phyloP scores from a whole-genome alignment of 352 stramenopile species.

The Phytopythium helicoides region DNA sequence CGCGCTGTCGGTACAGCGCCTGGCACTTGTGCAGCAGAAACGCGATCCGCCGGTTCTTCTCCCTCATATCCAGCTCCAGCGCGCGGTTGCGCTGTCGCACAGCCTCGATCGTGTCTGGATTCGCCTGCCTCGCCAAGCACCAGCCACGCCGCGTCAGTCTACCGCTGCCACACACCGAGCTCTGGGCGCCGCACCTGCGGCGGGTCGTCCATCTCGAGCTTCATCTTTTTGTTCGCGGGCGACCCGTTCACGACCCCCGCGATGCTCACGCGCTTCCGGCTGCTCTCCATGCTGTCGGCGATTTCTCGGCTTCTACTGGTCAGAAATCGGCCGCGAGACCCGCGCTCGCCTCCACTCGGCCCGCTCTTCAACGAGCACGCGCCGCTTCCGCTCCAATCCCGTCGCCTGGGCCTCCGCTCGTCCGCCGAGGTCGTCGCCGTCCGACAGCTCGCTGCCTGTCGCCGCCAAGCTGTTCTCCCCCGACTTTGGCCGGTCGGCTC shows the following conservation, averaged over 20 bases:
- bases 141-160: neutral
- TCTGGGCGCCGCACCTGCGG: conserved; percentile 31
- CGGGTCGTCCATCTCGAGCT: conserved; percentile 54
- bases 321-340: conserved; percentile 1
- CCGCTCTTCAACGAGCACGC: too few species aligned
- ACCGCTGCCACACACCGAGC: neutral
- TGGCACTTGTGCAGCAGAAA: conserved; percentile 71
- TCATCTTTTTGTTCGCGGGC: conserved; percentile 54
- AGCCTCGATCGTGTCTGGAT: conserved; percentile 73
- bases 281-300: conserved; percentile 24
- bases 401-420: too few species aligned
- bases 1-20: conserved; percentile 54
- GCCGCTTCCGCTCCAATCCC: neutral
- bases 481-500: neutral
- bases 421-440: too few species aligned
- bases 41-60: conserved; percentile 80
- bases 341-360: too few species aligned
- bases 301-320: conserved; percentile 3
- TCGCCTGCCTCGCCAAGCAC: conserved; percentile 27
- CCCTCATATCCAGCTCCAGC: conserved; percentile 67
- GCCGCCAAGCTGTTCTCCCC: neutral
- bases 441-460: neutral
- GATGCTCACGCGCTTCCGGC: conserved; percentile 23
- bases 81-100: conserved; percentile 75
- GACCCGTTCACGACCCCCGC: conserved; percentile 4